These are phyloP conservation scores for Lasiosphaeria hispida DNA, from an alignment of 495 filamentous ascomycete genomes.

Conservation along the genomic window DNA sequence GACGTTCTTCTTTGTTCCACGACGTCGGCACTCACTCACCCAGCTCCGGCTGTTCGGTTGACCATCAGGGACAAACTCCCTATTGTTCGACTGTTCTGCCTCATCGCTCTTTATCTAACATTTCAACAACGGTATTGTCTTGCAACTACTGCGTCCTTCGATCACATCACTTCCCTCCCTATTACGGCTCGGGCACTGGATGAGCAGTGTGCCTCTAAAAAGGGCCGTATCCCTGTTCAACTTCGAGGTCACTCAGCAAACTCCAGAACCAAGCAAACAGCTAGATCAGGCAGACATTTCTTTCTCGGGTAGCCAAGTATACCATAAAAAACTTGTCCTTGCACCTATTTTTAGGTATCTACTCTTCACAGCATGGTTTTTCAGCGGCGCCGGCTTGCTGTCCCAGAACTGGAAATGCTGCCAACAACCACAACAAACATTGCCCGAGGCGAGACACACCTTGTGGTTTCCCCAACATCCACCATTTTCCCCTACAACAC, in stretches of 20 bases:
- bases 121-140: no score
- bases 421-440: slow-evolving; percentile 8
- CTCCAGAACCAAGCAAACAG: slow-evolving; percentile 1
- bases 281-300: background rate
- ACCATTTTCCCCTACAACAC: slow-evolving; percentile 49
- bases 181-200: no score
- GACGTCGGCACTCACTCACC: background rate
- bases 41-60: background rate
- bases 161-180: no score
- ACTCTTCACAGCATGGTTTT: slow-evolving; percentile 19
- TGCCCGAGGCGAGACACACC: background rate
- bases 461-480: slow-evolving; percentile 20
- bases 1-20: slow-evolving; percentile 11
- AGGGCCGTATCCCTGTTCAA: no score
- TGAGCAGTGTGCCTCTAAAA: no score
- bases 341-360: background rate
- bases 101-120: background rate
- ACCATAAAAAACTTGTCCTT: no score
- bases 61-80: background rate
- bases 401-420: background rate
- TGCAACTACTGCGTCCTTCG: no score
- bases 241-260: background rate
- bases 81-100: background rate
- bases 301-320: no score
- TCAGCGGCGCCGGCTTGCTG: slow-evolving; percentile 24